A percentile compares a stretch with the other conserved stretches of the same genome.
Evolutionary conservation across 2,329 filamentous ascomycete species (phyloP).

Genomic region (Xylaria sp.): DNA sequence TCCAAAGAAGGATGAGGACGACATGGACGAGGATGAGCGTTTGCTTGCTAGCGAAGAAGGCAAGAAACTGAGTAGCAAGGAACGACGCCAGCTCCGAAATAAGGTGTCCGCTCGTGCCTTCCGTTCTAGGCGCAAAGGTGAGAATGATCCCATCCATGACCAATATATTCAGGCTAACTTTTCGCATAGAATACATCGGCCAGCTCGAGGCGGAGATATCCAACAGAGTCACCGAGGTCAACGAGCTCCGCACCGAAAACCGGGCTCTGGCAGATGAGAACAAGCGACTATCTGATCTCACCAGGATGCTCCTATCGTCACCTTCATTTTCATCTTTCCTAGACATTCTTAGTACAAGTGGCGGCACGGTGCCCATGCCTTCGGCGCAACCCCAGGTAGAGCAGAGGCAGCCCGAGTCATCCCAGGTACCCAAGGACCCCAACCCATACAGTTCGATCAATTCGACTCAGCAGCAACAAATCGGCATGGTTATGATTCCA

Average conservation of each 20-base stretch:
- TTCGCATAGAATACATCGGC: conserved; percentile 86
- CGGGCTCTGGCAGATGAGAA: conserved; percentile 86
- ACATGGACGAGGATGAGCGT: conserved; percentile 97
- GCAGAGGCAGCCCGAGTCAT: conserved; percentile 57
- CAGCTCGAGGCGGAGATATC: conserved; percentile 93
- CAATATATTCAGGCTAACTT: conserved; percentile 59
- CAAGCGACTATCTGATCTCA: conserved; percentile 79
- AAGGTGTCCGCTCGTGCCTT: conserved; percentile 98
- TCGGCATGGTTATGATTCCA: conserved; percentile 85
- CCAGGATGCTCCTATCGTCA: conserved; percentile 83
- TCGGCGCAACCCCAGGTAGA: conserved; percentile 55
- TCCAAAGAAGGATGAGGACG: conserved; percentile 92
- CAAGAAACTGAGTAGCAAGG: conserved; percentile 99
- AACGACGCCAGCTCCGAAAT: conserved; percentile 96
- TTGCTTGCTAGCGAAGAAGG: conserved; percentile 80
- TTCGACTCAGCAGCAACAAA: conserved; percentile 70
- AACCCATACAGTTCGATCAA: conserved; percentile 67
- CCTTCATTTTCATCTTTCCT: conserved; percentile 86
- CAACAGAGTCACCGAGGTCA: conserved; percentile 83
- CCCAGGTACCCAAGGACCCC: conserved; percentile 72
- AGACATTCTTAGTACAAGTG: conserved; percentile 70
- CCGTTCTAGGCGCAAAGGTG: conserved; percentile 98
- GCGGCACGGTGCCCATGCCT: conserved; percentile 58
- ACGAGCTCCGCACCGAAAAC: conserved; percentile 84
- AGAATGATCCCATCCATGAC: conserved; percentile 46